phyloP scores from a whole-genome alignment of 2,329 filamentous ascomycete genomes.

The Scopulariopsis brevicaulis region DNA sequence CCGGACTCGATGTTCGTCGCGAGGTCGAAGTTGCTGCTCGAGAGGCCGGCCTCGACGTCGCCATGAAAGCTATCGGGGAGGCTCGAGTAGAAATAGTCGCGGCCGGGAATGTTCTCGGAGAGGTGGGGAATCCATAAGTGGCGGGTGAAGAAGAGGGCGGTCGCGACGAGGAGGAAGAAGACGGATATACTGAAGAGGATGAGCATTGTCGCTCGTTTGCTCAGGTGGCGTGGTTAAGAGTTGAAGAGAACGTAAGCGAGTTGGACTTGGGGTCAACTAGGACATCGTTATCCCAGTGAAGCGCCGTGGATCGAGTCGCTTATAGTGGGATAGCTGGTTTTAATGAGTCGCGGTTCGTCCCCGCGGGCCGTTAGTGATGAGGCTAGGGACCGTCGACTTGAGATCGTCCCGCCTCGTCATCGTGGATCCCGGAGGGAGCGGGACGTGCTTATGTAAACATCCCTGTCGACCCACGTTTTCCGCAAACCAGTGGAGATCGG shows the following conservation, averaged over 20 bases:
- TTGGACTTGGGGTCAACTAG: background rate
- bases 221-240: background rate
- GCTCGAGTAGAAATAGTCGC: conserved; percentile 61
- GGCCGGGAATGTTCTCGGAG: conserved; percentile 42
- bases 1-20: conserved; percentile 66
- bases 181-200: conserved; percentile 64
- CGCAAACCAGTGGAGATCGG: background rate
- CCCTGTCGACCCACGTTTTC: background rate
- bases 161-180: conserved; percentile 58
- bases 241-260: background rate
- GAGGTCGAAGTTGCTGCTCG: conserved; percentile 74
- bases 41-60: conserved; percentile 82
- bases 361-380: background rate
- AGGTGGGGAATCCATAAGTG: conserved; percentile 63
- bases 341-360: background rate
- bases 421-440: background rate
- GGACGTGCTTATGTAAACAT: background rate
- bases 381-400: background rate
- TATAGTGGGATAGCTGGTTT: background rate
- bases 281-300: background rate
- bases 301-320: background rate
- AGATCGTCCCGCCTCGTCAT: background rate
- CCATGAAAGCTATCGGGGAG: conserved; percentile 67
- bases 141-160: conserved; percentile 72
- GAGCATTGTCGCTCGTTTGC: background rate